These are phyloP conservation scores for Talaromyces sp. DNA, from an alignment of 2,329 filamentous ascomycete genomes.

Conservation along the genomic window DNA sequence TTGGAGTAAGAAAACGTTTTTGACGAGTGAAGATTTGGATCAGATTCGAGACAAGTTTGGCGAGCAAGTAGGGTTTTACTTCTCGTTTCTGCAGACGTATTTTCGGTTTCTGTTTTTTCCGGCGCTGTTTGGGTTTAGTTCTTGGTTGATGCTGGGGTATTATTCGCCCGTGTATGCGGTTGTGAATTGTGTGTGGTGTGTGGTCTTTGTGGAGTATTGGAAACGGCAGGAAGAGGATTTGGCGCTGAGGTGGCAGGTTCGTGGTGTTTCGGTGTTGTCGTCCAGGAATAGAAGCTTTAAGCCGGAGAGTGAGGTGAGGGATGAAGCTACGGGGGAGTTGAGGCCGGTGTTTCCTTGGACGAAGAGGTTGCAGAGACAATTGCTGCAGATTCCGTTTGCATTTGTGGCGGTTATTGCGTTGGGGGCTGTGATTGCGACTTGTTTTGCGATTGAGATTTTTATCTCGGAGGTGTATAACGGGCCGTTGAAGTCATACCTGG, in stretches of 20 bases:
- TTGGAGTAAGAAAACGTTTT: slow-evolving; percentile 59
- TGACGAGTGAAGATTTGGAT: slow-evolving; percentile 65
- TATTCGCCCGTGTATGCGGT: slow-evolving; percentile 83
- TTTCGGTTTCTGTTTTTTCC: slow-evolving; percentile 83
- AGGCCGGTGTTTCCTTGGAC: slow-evolving; percentile 73
- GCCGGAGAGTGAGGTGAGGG: slow-evolving; percentile 72
- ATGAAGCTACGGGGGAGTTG: slow-evolving; percentile 79
- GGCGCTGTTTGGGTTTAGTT: slow-evolving; percentile 72
- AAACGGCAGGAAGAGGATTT: slow-evolving; percentile 89
- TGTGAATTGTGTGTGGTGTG: slow-evolving; percentile 77
- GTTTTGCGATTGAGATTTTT: slow-evolving; percentile 95
- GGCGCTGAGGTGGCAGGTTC: slow-evolving; percentile 85
- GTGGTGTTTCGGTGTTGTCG: slow-evolving; percentile 80
- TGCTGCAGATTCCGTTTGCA: slow-evolving; percentile 87
- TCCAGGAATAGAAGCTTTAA: slow-evolving; percentile 74
- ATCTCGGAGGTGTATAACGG: slow-evolving; percentile 93
- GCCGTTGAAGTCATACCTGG: slow-evolving; percentile 80
- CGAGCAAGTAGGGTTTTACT: slow-evolving; percentile 87
- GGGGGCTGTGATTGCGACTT: slow-evolving; percentile 82
- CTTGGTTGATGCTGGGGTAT: slow-evolving; percentile 78
- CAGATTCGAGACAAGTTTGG: slow-evolving; percentile 76
- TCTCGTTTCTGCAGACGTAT: slow-evolving; percentile 92
- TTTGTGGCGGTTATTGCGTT: slow-evolving; percentile 70
- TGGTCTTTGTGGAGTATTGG: slow-evolving; percentile 94
- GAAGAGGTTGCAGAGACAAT: slow-evolving; percentile 75